A percentile compares a stretch with the other conserved stretches of the same genome.
Evolutionary conservation across 306 rosid species (phyloP).

Genomic region (Citrullus amarus): DNA sequence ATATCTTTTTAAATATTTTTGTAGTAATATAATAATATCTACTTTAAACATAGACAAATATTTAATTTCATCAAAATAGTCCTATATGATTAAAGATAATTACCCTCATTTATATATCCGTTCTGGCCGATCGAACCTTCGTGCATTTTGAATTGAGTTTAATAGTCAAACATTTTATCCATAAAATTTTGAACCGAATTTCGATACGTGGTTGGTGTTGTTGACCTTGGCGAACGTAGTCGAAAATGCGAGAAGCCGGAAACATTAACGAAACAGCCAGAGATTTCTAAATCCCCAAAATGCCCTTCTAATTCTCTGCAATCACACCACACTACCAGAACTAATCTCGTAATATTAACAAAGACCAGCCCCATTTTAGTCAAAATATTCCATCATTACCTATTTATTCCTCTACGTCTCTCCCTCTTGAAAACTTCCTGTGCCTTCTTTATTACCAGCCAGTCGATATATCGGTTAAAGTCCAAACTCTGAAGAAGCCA

Average conservation of each 20-base stretch:
- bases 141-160: no score
- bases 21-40: no score
- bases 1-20: no score
- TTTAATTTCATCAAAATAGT: no score
- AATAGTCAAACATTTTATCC: not conserved
- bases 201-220: not conserved
- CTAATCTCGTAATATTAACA: slow-evolving; percentile 15
- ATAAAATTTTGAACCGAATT: not conserved
- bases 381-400: slow-evolving; percentile 19
- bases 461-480: slow-evolving; percentile 12
- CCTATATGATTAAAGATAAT: no score
- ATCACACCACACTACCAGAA: not conserved
- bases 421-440: slow-evolving; percentile 2
- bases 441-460: slow-evolving; percentile 17
- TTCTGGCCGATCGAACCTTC: accelerated
- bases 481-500: slow-evolving; percentile 20
- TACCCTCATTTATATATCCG: no score
- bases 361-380: slow-evolving; percentile 10
- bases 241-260: not conserved
- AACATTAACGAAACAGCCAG: not conserved
- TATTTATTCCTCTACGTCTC: slow-evolving; percentile 21
- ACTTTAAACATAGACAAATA: no score
- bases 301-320: slow-evolving; percentile 3
- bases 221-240: not conserved
- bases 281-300: not conserved